These are phyloP conservation scores for Ehretia macrophylla DNA, from an alignment of 257 asterid genomes.

Conservation along the genomic window DNA sequence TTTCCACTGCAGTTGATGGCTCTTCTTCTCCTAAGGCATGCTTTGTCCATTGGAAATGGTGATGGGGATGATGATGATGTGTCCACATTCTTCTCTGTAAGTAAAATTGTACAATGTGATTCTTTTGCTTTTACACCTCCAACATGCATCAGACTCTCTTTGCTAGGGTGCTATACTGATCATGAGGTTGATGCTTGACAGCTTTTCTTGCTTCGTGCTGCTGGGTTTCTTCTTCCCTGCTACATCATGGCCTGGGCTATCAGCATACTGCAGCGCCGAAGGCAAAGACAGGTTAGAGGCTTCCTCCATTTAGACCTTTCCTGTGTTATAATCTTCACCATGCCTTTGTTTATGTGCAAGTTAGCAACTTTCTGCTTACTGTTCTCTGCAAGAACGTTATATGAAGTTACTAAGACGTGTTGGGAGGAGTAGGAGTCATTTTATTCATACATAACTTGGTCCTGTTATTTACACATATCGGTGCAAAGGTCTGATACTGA, in stretches of 20 bases:
- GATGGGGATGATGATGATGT: slow-evolving; percentile 43
- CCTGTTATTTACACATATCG: too few species aligned
- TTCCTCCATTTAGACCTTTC: not conserved
- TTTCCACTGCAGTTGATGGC: slow-evolving; percentile 34
- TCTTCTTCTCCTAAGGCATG: slow-evolving; percentile 49
- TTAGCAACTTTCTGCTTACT: too few species aligned
- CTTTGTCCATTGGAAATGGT: slow-evolving; percentile 35
- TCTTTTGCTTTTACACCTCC: not conserved
- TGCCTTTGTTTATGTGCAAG: too few species aligned
- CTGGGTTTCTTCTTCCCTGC: slow-evolving; percentile 46
- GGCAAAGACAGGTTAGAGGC: slow-evolving; percentile 45
- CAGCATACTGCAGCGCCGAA: slow-evolving; percentile 43
- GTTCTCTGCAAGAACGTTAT: too few species aligned
- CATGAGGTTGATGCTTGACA: slow-evolving; percentile 11
- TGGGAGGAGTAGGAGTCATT: too few species aligned
- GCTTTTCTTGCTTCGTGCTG: slow-evolving; percentile 54
- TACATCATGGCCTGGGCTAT: slow-evolving; percentile 50
- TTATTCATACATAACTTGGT: too few species aligned
- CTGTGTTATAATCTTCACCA: not conserved
- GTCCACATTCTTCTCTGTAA: slow-evolving; percentile 41
- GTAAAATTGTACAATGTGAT: slow-evolving; percentile 6
- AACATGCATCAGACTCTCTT: not conserved
- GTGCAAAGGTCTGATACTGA: too few species aligned
- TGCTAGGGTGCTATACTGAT: slow-evolving; percentile 3
- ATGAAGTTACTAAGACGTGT: too few species aligned